Evolutionary conservation across 2,329 filamentous ascomycete species (phyloP).

Genomic region (Aspergillus eucalypticola): DNA sequence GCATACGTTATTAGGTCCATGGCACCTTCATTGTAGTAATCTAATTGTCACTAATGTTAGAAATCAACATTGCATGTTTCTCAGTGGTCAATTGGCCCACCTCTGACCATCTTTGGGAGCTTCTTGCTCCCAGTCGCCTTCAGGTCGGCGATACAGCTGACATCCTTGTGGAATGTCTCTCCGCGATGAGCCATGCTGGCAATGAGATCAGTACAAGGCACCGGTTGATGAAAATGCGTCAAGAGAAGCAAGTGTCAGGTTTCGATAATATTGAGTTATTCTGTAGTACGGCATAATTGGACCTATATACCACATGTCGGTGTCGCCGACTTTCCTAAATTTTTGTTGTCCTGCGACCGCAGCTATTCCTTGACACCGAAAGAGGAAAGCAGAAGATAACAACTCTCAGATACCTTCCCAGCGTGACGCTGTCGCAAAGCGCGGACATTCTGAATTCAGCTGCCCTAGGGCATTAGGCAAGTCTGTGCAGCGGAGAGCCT

Average conservation of each 20-base stretch:
- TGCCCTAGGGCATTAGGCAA: not conserved
- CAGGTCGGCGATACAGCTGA: constrained; percentile 41
- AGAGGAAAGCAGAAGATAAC: too few relatives aligned
- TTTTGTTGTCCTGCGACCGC: too few relatives aligned
- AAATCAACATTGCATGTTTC: not conserved
- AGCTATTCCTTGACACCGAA: too few relatives aligned
- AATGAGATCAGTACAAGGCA: not conserved
- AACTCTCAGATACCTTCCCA: too few relatives aligned
- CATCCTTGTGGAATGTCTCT: constrained; percentile 32
- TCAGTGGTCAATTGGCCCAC: constrained; percentile 16
- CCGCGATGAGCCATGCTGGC: constrained; percentile 34
- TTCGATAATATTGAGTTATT: fast-evolving
- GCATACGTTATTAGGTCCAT: constrained; percentile 54
- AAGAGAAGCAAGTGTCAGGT: too few relatives aligned
- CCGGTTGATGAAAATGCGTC: too few relatives aligned
- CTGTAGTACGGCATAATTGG: too few relatives aligned
- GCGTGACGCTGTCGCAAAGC: too few relatives aligned
- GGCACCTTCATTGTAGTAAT: constrained; percentile 61
- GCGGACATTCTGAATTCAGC: not conserved
- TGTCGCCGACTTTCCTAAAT: too few relatives aligned
- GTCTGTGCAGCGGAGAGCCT: not conserved
- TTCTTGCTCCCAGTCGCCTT: constrained; percentile 42
- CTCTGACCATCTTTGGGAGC: constrained; percentile 43
- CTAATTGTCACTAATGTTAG: constrained; percentile 25
- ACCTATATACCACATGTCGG: not conserved